These are phyloP conservation scores for Aspergillus novoparasiticus DNA, from an alignment of 2,329 filamentous ascomycete genomes.

Conservation along the genomic window DNA sequence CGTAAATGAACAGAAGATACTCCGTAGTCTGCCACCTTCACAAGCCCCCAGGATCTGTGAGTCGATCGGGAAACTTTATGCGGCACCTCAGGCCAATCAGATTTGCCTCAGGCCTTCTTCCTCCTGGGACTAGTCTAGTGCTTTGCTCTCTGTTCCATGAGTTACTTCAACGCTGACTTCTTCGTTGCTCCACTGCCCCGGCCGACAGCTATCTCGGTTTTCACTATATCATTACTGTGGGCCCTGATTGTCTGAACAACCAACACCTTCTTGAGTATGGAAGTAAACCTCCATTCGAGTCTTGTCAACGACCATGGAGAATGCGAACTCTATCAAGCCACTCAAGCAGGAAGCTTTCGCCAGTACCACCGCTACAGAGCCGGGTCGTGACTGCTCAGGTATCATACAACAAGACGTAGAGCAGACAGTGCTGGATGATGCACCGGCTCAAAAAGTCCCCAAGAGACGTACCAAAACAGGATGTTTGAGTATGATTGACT, in stretches of 20 bases:
- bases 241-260: background rate
- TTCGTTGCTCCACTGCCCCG: background rate
- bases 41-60: background rate
- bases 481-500: conserved; percentile 70
- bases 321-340: conserved; percentile 10
- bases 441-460: conserved; percentile 32
- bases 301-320: conserved; percentile 15
- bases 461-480: conserved; percentile 87
- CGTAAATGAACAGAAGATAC: background rate
- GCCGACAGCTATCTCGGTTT: background rate
- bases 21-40: too few species aligned
- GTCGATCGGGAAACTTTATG: conserved; percentile 3
- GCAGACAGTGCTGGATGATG: conserved; percentile 22
- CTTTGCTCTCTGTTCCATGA: background rate
- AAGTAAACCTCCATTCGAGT: conserved; percentile 6
- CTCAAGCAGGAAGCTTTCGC: conserved; percentile 4
- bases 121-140: background rate
- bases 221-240: background rate
- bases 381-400: conserved; percentile 6
- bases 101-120: background rate
- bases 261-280: conserved; percentile 18
- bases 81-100: conserved; percentile 5
- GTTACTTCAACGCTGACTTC: background rate
- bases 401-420: conserved; percentile 5
- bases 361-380: conserved; percentile 8